These are phyloP conservation scores for Aspergillus homomorphus DNA, from an alignment of 495 filamentous ascomycete species.

Conservation along the genomic window DNA sequence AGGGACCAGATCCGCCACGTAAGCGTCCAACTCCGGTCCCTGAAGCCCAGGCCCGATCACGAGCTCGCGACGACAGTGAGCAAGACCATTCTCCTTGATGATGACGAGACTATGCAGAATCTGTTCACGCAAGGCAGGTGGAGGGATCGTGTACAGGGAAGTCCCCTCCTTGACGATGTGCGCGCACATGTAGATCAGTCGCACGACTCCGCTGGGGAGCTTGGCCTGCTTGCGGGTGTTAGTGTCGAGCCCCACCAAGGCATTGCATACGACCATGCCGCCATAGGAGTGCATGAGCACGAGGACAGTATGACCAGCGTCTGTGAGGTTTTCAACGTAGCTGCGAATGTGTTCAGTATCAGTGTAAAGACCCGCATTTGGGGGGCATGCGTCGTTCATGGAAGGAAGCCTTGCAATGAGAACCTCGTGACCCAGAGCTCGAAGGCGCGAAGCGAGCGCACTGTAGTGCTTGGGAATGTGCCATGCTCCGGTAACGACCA, in stretches of 20 bases:
- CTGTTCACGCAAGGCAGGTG: background rate
- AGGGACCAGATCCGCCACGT: background rate
- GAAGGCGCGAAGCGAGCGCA: background rate
- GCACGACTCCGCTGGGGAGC: background rate
- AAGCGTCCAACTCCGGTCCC: slow-evolving; percentile 5
- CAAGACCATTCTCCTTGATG: slow-evolving; percentile 1
- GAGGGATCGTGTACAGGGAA: slow-evolving; percentile 1
- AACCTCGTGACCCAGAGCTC: slow-evolving; percentile 3
- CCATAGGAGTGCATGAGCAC: slow-evolving; percentile 13
- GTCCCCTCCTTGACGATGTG: background rate
- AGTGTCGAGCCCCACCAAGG: slow-evolving; percentile 1
- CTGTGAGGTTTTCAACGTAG: slow-evolving; percentile 5
- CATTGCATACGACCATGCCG: slow-evolving; percentile 10
- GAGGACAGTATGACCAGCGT: slow-evolving; percentile 4
- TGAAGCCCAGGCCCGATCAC: background rate
- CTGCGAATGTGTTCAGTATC: slow-evolving; percentile 8
- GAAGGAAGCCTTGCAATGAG: slow-evolving; percentile 2
- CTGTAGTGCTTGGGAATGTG: slow-evolving; percentile 8
- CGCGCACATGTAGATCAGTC: background rate
- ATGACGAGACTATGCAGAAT: slow-evolving; percentile 5
- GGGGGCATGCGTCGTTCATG: slow-evolving; percentile 8
- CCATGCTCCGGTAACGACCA: slow-evolving; percentile 15
- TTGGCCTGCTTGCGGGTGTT: background rate
- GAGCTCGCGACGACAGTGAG: background rate
- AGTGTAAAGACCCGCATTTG: slow-evolving; percentile 8